Percentiles rank a stretch among this genome's conserved stretches.
Evolutionary conservation across 129 eudicot genomes (phyloP).

Genomic region (Silybum marianum): DNA sequence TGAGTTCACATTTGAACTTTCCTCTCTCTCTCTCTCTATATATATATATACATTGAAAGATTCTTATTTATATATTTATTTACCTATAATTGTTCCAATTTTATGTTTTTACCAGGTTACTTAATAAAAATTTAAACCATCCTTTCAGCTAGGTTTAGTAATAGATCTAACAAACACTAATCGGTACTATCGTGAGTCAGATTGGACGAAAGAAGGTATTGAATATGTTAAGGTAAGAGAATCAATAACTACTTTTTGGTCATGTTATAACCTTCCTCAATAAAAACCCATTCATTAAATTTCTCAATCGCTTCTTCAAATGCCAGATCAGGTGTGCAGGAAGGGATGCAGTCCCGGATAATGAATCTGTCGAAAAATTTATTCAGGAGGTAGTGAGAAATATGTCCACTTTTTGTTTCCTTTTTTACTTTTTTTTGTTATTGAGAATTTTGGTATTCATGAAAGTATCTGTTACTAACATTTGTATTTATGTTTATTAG

Average conservation of each 20-base stretch:
- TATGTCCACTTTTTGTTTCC: background rate
- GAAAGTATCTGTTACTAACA: conserved; percentile 18
- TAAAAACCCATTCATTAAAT: background rate
- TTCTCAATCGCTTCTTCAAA: background rate
- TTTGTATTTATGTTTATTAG: conserved; percentile 35
- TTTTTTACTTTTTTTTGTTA: background rate
- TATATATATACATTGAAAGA: too few relatives aligned
- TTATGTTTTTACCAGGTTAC: background rate
- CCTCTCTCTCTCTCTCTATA: too few relatives aligned
- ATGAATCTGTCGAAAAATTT: conserved; percentile 58
- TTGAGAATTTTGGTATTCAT: background rate
- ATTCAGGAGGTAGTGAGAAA: conserved; percentile 42
- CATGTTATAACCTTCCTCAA: background rate
- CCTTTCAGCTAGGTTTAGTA: conserved; percentile 66
- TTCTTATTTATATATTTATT: background rate
- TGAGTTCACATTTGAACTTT: too few relatives aligned
- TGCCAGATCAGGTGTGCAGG: conserved; percentile 67
- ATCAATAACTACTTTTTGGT: background rate
- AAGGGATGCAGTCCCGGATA: conserved; percentile 66
- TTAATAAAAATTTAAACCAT: conserved; percentile 1
- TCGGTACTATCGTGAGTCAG: conserved; percentile 61
- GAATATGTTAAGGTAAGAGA: conserved; percentile 52
- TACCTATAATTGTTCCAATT: background rate
- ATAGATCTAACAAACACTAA: conserved; percentile 69
- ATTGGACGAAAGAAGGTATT: conserved; percentile 57